Percentiles rank a stretch among this genome's conserved stretches.
Evolutionary conservation across 306 rosid species (phyloP).

Genomic region (Quercus wislizeni): DNA sequence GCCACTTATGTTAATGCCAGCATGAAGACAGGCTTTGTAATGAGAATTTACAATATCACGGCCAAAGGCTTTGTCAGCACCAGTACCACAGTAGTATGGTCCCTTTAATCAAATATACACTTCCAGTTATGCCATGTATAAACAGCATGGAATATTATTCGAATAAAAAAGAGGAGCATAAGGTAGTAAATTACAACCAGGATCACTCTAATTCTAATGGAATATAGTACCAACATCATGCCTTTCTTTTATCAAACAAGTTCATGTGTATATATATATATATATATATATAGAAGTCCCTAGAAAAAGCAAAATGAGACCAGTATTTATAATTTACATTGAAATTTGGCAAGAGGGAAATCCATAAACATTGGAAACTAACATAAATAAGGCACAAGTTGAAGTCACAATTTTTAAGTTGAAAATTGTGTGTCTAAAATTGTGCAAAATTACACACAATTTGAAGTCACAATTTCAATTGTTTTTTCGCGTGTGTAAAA

Average conservation of each 20-base stretch:
- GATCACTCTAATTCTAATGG: background rate
- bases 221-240: background rate
- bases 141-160: background rate
- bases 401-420: too few species aligned
- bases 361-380: constrained; percentile 1
- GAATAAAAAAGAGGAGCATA: background rate
- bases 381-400: background rate
- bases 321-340: background rate
- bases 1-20: constrained; percentile 65
- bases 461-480: too few species aligned
- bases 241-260: background rate
- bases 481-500: too few species aligned
- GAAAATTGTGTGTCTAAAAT: too few species aligned
- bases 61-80: constrained; percentile 74
- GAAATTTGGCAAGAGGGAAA: background rate
- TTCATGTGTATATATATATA: background rate
- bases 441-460: too few species aligned
- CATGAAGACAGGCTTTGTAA: constrained; percentile 68
- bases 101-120: constrained; percentile 29
- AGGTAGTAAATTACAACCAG: background rate
- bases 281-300: background rate
- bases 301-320: background rate
- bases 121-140: background rate
- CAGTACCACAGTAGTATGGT: constrained; percentile 65
- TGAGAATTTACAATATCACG: constrained; percentile 69